Evolutionary conservation across 176 grass and related monocot genomes (phyloP).

Genomic region (Olyra latifolia): DNA sequence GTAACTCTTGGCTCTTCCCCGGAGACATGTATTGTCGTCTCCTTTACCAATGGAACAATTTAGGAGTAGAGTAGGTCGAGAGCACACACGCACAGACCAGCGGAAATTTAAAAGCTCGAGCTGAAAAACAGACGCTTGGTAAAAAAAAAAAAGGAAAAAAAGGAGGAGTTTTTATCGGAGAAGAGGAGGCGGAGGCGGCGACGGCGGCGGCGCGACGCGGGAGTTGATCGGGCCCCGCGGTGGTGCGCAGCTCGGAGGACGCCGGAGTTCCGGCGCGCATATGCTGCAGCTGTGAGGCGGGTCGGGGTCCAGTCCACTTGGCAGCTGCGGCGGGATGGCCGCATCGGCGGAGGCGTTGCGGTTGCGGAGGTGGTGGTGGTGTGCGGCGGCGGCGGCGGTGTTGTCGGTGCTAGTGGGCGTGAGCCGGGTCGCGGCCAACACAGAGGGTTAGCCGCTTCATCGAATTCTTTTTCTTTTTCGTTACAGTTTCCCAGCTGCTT

Average conservation of each 20-base stretch:
- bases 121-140: neutral
- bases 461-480: neutral
- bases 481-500: neutral
- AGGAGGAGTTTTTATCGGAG: neutral
- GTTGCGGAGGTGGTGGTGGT: neutral
- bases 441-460: conserved; percentile 40
- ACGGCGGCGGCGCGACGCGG: conserved; percentile 10
- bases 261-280: neutral
- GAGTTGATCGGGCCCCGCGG: neutral
- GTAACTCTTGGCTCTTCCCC: neutral
- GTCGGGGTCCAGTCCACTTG: neutral
- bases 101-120: conserved; percentile 27
- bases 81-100: conserved; percentile 16
- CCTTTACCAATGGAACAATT: conserved; percentile 40
- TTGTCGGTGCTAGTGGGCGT: conserved; percentile 13
- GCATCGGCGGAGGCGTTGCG: conserved; percentile 13
- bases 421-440: conserved; percentile 40
- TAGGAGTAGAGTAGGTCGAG: neutral
- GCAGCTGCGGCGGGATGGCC: neutral
- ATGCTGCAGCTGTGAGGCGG: conserved; percentile 2
- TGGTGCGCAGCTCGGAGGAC: neutral
- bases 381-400: neutral
- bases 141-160: neutral
- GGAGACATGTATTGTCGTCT: conserved; percentile 17
- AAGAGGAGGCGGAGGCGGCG: neutral